Percentiles rank a stretch among this genome's conserved stretches.
Evolutionary conservation across 2,329 filamentous ascomycete genomes (phyloP).

Genomic region (Gnomoniopsis sp.): DNA sequence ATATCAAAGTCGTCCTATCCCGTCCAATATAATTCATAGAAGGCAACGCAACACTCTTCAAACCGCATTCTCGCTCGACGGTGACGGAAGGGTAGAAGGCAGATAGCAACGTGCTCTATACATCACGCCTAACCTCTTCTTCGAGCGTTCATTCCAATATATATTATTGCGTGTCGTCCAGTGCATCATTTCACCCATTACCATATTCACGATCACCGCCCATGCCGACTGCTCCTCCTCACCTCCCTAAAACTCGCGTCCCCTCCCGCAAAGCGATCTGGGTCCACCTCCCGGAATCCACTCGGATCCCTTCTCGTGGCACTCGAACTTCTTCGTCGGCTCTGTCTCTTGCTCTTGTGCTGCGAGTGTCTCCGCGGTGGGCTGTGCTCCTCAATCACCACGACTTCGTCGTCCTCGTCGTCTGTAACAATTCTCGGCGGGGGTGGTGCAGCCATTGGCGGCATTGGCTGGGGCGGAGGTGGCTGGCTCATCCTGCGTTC

Average conservation of each 20-base stretch:
- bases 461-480: slow-evolving; percentile 8
- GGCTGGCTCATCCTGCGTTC: slow-evolving; percentile 17
- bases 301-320: slow-evolving; percentile 21
- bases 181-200: not conserved
- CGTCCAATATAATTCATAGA: not conserved
- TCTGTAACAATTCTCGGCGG: slow-evolving; percentile 21
- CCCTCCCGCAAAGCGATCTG: slow-evolving; percentile 28
- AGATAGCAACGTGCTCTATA: not conserved
- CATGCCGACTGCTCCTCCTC: slow-evolving; percentile 30
- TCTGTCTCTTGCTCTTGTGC: slow-evolving; percentile 21
- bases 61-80: not conserved
- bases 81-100: not conserved
- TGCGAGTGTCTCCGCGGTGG: slow-evolving; percentile 23
- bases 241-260: slow-evolving; percentile 27
- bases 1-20: slow-evolving; percentile 3
- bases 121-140: no score
- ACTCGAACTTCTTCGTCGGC: slow-evolving; percentile 22
- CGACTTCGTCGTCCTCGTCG: slow-evolving; percentile 29
- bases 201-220: slow-evolving; percentile 21
- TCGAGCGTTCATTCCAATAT: not conserved
- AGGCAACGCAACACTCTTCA: not conserved
- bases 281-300: slow-evolving; percentile 30
- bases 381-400: slow-evolving; percentile 32
- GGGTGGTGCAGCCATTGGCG: slow-evolving; percentile 12
- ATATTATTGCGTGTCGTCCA: not conserved